A percentile compares a stretch with the other conserved stretches of the same genome.
These are phyloP conservation scores for Chondrus crispus DNA, from an alignment of 23 red algal species.

Conservation along the genomic window DNA sequence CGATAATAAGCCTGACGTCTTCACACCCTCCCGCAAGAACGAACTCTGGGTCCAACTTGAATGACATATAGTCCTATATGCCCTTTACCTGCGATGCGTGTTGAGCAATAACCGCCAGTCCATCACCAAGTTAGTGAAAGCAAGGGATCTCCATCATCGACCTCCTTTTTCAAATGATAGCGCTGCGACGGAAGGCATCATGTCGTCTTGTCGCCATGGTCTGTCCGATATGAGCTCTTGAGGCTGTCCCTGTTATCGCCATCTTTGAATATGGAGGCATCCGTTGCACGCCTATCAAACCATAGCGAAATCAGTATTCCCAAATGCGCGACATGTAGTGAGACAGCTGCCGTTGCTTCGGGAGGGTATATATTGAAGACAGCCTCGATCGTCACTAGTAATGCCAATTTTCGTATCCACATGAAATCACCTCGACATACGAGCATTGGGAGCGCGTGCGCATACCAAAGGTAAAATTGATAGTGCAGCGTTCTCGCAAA, in stretches of 20 bases:
- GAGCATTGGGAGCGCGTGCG: constrained; percentile 72
- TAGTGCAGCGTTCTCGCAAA: constrained; percentile 91
- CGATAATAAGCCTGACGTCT: constrained; percentile 6
- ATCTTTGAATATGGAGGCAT: constrained; percentile 20
- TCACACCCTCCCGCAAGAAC: constrained; percentile 3
- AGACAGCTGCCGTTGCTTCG: constrained; percentile 10
- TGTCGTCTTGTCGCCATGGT: too few species aligned
- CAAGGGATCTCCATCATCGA: too few species aligned
- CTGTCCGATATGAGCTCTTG: too few species aligned
- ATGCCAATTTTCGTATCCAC: neutral
- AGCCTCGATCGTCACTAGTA: constrained; percentile 62
- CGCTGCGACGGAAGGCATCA: too few species aligned
- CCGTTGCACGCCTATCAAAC: neutral
- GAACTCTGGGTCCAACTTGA: constrained; percentile 32
- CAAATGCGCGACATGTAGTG: constrained; percentile 64
- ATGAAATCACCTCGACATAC: constrained; percentile 4
- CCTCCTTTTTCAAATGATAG: too few species aligned
- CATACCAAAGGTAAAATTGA: constrained; percentile 94
- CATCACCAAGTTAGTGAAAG: too few species aligned
- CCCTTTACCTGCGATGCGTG: too few species aligned
- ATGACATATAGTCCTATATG: neutral
- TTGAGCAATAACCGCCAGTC: too few species aligned
- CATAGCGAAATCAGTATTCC: constrained; percentile 47
- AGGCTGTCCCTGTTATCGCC: too few species aligned
- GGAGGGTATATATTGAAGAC: constrained; percentile 94